phyloP scores from a whole-genome alignment of 2,329 filamentous ascomycete genomes.

The Acrodontium crateriforme region DNA sequence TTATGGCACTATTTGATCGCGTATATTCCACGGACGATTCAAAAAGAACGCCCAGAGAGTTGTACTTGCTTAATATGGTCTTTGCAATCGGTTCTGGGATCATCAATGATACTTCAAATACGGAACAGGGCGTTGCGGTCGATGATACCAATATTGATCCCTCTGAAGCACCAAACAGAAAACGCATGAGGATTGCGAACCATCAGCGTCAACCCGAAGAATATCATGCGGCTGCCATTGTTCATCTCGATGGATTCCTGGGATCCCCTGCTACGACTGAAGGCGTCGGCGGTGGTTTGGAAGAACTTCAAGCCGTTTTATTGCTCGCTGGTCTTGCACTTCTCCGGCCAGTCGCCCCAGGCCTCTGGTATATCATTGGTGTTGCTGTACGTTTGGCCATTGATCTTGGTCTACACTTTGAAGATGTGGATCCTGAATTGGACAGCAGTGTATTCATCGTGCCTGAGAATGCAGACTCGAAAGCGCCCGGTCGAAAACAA shows the following conservation, averaged over 20 bases:
- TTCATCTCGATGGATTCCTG: constrained; percentile 78
- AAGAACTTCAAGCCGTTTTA: constrained; percentile 87
- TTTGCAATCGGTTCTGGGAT: constrained; percentile 93
- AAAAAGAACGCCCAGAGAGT: constrained; percentile 58
- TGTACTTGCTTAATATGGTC: constrained; percentile 94
- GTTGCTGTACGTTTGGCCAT: constrained; percentile 83
- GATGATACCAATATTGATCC: constrained; percentile 22
- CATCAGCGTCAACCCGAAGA: constrained; percentile 65
- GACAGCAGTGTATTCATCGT: constrained; percentile 34
- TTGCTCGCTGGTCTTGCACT: constrained; percentile 84
- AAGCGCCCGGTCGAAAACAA: constrained; percentile 48
- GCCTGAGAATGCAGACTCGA: neutral
- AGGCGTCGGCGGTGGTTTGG: constrained; percentile 72
- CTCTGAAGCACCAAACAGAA: constrained; percentile 21
- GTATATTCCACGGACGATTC: constrained; percentile 59
- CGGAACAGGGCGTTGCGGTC: constrained; percentile 7
- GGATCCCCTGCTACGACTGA: constrained; percentile 47
- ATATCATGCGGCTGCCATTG: constrained; percentile 88
- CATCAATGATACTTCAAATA: constrained; percentile 50
- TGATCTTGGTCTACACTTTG: constrained; percentile 82
- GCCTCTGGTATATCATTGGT: constrained; percentile 93
- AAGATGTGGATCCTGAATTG: constrained; percentile 54
- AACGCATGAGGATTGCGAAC: constrained; percentile 37
- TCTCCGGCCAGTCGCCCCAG: constrained; percentile 78
- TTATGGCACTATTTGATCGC: constrained; percentile 73